phyloP scores from a whole-genome alignment of 2,329 filamentous ascomycete species.

The Fusarium sp. region DNA sequence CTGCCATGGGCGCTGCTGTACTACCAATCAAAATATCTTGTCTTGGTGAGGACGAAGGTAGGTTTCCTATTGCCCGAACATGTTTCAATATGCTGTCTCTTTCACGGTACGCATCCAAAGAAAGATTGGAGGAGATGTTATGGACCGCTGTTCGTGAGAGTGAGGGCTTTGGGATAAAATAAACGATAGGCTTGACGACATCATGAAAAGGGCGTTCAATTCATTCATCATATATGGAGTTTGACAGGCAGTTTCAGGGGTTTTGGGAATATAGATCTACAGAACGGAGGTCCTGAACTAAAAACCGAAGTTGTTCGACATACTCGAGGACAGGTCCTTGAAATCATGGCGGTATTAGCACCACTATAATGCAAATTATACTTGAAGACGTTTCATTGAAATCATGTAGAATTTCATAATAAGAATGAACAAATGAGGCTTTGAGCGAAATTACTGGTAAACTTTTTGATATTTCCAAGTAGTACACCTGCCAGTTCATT shows the following conservation, averaged over 20 bases:
- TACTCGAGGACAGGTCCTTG: neutral
- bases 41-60: slow-evolving; percentile 76
- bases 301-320: neutral
- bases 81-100: slow-evolving; percentile 90
- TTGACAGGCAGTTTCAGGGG: slow-evolving; percentile 10
- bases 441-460: slow-evolving; percentile 18
- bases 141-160: slow-evolving; percentile 91
- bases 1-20: slow-evolving; percentile 85
- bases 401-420: neutral
- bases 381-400: neutral
- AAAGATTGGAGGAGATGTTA: slow-evolving; percentile 75
- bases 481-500: slow-evolving; percentile 44
- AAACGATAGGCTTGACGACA: slow-evolving; percentile 42
- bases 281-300: slow-evolving; percentile 5
- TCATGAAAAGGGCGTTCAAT: slow-evolving; percentile 30
- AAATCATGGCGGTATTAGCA: neutral
- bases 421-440: neutral
- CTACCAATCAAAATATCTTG: slow-evolving; percentile 81
- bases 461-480: slow-evolving; percentile 40
- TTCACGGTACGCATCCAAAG: slow-evolving; percentile 75
- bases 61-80: slow-evolving; percentile 87
- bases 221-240: slow-evolving; percentile 34
- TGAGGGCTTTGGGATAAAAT: slow-evolving; percentile 92
- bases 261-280: slow-evolving; percentile 24
- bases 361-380: neutral